A percentile compares a stretch with the other conserved stretches of the same genome.
Conservation (phyloP, 108 stramenopile species). For the Skeletonema potamos region DNA sequence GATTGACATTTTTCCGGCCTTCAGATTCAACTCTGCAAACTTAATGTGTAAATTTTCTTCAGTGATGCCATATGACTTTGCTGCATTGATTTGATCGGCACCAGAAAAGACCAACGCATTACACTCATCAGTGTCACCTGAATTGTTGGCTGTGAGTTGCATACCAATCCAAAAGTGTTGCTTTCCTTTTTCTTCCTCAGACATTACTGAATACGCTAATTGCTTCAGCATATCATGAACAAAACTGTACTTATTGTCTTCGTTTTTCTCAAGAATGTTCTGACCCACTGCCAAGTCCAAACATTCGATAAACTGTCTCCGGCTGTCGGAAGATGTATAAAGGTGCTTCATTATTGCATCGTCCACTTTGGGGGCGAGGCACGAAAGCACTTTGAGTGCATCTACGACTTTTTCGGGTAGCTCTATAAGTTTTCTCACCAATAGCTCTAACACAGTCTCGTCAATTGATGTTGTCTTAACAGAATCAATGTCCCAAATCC, state of each 20-base stretch:
- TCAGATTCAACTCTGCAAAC: slow-evolving; percentile 13
- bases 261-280: slow-evolving; percentile 9
- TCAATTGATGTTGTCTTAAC: background rate
- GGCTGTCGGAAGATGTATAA: background rate
- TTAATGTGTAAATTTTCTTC: background rate
- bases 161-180: slow-evolving; percentile 12
- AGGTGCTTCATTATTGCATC: background rate
- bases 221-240: slow-evolving; percentile 17
- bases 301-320: background rate
- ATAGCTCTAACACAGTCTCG: slow-evolving; percentile 2
- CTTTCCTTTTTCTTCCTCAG: background rate
- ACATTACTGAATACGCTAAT: slow-evolving; percentile 2
- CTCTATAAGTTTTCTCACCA: background rate
- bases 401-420: background rate
- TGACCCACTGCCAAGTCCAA: background rate
- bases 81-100: slow-evolving; percentile 21
- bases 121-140: background rate
- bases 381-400: slow-evolving; percentile 13
- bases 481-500: slow-evolving; percentile 20
- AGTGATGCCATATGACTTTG: background rate
- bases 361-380: slow-evolving; percentile 14
- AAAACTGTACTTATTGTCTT: background rate
- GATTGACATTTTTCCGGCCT: slow-evolving; percentile 1
- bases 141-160: background rate
- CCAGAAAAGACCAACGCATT: background rate